A percentile compares a stretch with the other conserved stretches of the same genome.
Conservation (phyloP, 306 rosid species). For the Datisca glomerata region DNA sequence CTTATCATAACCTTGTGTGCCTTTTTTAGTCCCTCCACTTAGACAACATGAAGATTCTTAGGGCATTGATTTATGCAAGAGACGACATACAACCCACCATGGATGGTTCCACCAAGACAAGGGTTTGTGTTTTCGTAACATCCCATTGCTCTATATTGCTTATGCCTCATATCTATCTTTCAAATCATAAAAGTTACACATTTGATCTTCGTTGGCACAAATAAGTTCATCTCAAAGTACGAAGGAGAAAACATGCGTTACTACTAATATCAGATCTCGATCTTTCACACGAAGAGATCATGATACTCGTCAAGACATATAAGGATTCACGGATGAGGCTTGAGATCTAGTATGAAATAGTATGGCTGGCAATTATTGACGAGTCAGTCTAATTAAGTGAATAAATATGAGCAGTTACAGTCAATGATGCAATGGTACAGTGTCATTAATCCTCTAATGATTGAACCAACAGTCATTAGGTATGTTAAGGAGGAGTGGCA, state of each 20-base stretch:
- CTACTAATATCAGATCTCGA: conserved; percentile 72
- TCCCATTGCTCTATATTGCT: background rate
- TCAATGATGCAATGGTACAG: conserved; percentile 54
- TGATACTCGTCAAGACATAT: conserved; percentile 34
- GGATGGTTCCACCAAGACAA: conserved; percentile 24
- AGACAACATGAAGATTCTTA: conserved; percentile 62
- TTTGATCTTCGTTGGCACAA: conserved; percentile 13
- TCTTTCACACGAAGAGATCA: conserved; percentile 50
- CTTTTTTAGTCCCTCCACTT: conserved; percentile 38
- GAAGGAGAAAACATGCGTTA: conserved; percentile 67
- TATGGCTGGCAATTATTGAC: conserved; percentile 70
- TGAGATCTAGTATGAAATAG: conserved; percentile 44
- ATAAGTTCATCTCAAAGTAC: conserved; percentile 47
- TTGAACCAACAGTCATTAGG: conserved; percentile 49
- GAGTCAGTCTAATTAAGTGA: conserved; percentile 18
- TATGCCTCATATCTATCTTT: background rate
- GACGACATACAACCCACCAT: conserved; percentile 52
- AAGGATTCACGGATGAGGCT: conserved; percentile 21
- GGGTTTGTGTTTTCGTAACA: conserved; percentile 25
- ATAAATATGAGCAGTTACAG: conserved; percentile 39
- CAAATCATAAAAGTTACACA: too few species aligned
- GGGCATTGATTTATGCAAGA: conserved; percentile 35
- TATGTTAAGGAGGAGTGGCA: conserved; percentile 58
- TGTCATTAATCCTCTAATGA: conserved; percentile 43
- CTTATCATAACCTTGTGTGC: conserved; percentile 32